Percentiles rank a stretch among this genome's conserved stretches.
Evolutionary conservation across 345 rosid species (phyloP).

Genomic region (Acer saccharum): DNA sequence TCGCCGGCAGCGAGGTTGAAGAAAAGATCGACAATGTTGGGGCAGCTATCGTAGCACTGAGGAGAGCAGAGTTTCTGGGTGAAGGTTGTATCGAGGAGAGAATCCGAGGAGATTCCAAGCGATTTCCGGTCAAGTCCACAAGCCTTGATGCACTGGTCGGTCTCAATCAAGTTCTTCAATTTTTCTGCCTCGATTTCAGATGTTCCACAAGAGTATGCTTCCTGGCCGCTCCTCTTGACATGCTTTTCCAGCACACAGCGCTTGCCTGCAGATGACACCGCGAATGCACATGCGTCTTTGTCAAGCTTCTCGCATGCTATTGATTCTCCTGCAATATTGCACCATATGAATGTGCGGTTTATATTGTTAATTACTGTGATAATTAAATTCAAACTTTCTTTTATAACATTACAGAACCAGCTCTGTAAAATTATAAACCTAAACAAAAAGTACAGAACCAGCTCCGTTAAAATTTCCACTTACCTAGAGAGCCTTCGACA

Average conservation of each 20-base stretch:
- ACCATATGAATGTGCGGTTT: neutral
- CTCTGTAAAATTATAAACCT: no score
- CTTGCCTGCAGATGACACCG: constrained; percentile 70
- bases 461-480: neutral
- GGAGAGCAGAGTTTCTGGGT: constrained; percentile 66
- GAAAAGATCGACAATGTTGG: constrained; percentile 79
- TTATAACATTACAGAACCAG: no score
- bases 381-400: no score
- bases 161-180: constrained; percentile 60
- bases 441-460: no score
- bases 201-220: constrained; percentile 56
- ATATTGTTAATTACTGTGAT: no score
- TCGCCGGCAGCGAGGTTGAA: constrained; percentile 91
- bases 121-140: constrained; percentile 80
- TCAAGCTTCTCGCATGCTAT: constrained; percentile 64
- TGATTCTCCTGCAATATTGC: constrained; percentile 36
- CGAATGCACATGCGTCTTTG: constrained; percentile 64
- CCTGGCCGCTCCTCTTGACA: constrained; percentile 58
- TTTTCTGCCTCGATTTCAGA: constrained; percentile 72
- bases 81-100: constrained; percentile 69
- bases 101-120: constrained; percentile 83
- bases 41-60: constrained; percentile 69
- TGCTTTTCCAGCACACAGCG: constrained; percentile 83
- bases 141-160: constrained; percentile 61
- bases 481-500: constrained; percentile 36